Evolutionary conservation across 1,284 basidiomycete genomes (phyloP).

Genomic region (Polyporus tsugae): DNA sequence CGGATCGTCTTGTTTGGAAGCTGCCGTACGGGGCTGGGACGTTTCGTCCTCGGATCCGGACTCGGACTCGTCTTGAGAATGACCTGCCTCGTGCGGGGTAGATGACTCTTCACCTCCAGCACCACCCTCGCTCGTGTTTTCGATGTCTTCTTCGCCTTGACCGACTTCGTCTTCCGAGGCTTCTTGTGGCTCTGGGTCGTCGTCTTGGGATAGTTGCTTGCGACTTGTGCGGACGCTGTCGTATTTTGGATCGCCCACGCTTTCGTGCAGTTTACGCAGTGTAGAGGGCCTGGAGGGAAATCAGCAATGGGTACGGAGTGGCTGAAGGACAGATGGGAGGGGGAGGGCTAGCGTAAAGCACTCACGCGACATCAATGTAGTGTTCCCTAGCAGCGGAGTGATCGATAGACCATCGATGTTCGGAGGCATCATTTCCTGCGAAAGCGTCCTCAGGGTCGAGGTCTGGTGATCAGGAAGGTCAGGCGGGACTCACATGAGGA

Average conservation of each 20-base stretch:
- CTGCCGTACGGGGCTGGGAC: constrained; percentile 7
- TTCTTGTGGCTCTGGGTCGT: constrained; percentile 48
- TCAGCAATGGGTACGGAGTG: background rate
- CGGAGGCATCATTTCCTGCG: constrained; percentile 31
- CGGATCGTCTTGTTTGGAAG: constrained; percentile 9
- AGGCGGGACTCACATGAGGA: constrained; percentile 27
- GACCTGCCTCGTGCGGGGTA: constrained; percentile 41
- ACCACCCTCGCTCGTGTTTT: constrained; percentile 17
- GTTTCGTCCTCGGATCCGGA: constrained; percentile 25
- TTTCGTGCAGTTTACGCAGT: constrained; percentile 69
- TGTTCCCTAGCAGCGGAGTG: constrained; percentile 67
- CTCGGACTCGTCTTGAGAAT: constrained; percentile 41
- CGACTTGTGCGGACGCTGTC: constrained; percentile 71
- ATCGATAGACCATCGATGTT: constrained; percentile 36
- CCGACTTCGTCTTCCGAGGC: constrained; percentile 41
- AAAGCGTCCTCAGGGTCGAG: constrained; percentile 78
- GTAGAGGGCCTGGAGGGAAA: constrained; percentile 65
- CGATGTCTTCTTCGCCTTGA: constrained; percentile 11
- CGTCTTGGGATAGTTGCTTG: constrained; percentile 57
- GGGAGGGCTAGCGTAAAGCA: constrained; percentile 20
- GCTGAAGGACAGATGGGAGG: background rate
- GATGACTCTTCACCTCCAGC: constrained; percentile 38
- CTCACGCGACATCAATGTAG: constrained; percentile 86
- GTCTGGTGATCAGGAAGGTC: constrained; percentile 54
- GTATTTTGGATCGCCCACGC: constrained; percentile 79